A percentile compares a stretch with the other conserved stretches of the same genome.
Conservation (phyloP, 495 filamentous ascomycete species). For the Aspergillus heteromorphus region DNA sequence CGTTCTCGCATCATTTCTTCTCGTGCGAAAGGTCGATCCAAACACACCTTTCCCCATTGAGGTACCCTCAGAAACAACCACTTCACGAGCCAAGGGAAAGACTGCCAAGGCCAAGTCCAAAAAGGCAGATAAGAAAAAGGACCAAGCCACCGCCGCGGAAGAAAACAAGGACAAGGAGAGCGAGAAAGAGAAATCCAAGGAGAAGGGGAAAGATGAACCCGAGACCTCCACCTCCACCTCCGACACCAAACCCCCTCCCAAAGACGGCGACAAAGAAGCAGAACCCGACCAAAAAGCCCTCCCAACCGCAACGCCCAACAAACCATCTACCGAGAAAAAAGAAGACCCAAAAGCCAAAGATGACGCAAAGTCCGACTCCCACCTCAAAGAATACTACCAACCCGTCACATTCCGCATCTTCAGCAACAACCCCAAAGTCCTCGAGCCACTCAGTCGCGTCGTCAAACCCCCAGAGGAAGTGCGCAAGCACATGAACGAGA, state of each 20-base stretch:
- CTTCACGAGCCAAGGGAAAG: conserved; percentile 28
- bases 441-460: conserved; percentile 71
- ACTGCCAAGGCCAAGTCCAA: conserved; percentile 23
- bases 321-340: conserved; percentile 5
- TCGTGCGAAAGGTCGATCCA: conserved; percentile 45
- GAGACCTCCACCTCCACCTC: neutral
- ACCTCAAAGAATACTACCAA: conserved; percentile 75
- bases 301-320: neutral
- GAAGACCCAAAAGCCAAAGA: conserved; percentile 7
- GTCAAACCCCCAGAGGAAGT: conserved; percentile 77
- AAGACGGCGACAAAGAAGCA: neutral
- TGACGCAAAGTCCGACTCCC: conserved; percentile 15
- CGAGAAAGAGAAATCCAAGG: conserved; percentile 7
- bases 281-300: neutral
- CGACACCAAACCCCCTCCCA: conserved; percentile 4
- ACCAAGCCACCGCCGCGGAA: conserved; percentile 5
- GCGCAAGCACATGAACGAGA: conserved; percentile 71
- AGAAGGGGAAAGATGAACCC: neutral
- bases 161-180: neutral
- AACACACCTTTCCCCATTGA: conserved; percentile 38
- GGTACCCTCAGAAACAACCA: conserved; percentile 21
- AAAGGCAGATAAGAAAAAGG: conserved; percentile 29
- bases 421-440: conserved; percentile 53
- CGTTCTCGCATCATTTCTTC: conserved; percentile 48
- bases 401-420: conserved; percentile 78